Percentiles rank a stretch among this genome's conserved stretches.
These are phyloP conservation scores for Physcia stellaris DNA, from an alignment of 495 filamentous ascomycete species.

Conservation along the genomic window DNA sequence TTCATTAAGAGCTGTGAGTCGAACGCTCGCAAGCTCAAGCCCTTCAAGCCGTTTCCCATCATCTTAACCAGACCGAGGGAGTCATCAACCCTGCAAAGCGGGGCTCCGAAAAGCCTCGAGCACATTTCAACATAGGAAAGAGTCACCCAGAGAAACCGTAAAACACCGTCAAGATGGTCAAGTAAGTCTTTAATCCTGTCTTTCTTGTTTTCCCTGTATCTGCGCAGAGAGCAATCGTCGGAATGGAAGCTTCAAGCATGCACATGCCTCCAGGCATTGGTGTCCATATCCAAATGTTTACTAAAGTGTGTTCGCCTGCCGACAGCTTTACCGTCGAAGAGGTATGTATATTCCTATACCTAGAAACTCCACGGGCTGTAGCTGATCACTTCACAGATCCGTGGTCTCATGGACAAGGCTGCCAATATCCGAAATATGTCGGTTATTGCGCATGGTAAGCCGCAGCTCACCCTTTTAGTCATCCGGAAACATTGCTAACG, in stretches of 20 bases:
- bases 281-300: no score
- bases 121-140: no score
- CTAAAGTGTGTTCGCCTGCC: no score
- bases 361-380: background rate
- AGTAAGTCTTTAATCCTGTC: constrained; percentile 54
- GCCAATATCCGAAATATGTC: constrained; percentile 99
- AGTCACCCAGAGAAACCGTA: constrained; percentile 30
- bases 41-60: background rate
- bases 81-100: constrained; percentile 31
- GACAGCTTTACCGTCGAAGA: constrained; percentile 97
- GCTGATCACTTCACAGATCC: constrained; percentile 48
- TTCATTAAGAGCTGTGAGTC: no score
- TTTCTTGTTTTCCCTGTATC: background rate
- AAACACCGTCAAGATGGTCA: constrained; percentile 95
- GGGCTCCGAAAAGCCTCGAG: no score
- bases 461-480: background rate
- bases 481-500: no score
- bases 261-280: no score
- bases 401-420: constrained; percentile 90
- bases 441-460: constrained; percentile 94
- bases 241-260: no score
- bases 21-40: no score
- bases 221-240: background rate
- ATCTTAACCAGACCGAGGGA: constrained; percentile 29
- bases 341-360: constrained; percentile 28